phyloP scores from a whole-genome alignment of 257 asterid genomes.

The Capsicum chinense region DNA sequence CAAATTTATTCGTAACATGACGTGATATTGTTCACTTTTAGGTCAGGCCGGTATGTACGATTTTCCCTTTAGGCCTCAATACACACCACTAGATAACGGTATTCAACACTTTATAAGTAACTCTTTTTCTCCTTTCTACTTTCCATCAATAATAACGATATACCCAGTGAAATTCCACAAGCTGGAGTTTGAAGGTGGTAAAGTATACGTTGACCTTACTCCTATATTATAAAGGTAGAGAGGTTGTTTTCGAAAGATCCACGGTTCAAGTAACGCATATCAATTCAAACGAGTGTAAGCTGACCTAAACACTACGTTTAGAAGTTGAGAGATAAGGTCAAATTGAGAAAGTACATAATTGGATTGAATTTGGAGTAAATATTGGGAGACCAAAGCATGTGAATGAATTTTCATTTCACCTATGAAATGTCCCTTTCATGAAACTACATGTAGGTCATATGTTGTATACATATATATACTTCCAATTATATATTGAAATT shows the following conservation, averaged over 20 bases:
- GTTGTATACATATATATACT: neutral
- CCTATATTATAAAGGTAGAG: neutral
- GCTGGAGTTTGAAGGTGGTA: neutral
- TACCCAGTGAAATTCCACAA: neutral
- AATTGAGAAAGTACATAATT: neutral
- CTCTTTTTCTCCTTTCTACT: neutral
- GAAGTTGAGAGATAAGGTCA: constrained; percentile 28
- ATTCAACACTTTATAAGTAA: neutral
- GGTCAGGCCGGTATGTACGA: neutral
- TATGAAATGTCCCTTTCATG: constrained; percentile 52
- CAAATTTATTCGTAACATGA: neutral
- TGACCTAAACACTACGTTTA: neutral
- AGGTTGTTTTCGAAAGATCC: rapidly evolving
- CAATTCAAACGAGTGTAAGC: rapidly evolving
- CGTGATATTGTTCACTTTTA: neutral
- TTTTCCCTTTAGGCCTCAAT: neutral
- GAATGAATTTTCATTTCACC: constrained; percentile 40
- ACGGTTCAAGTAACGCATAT: neutral
- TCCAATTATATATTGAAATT: neutral
- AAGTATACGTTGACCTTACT: neutral
- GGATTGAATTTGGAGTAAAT: constrained; percentile 29
- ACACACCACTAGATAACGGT: neutral
- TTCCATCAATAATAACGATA: neutral
- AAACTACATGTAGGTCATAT: constrained; percentile 32
- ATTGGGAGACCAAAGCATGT: constrained; percentile 61